phyloP scores from a whole-genome alignment of 345 rosid genomes.

The Gossypium raimondii region DNA sequence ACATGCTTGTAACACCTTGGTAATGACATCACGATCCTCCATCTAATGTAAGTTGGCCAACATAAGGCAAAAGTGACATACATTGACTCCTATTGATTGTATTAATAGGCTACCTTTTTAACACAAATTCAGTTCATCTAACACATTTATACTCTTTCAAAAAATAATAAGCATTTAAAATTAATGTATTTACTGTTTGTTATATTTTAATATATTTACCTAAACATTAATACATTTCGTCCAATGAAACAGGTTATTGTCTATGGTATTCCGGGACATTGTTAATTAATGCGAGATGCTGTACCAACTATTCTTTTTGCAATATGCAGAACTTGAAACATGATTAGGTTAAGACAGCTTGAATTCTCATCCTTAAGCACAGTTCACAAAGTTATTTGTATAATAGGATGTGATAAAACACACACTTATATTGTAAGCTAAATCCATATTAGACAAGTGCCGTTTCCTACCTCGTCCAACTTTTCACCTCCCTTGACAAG shows the following conservation, averaged over 20 bases:
- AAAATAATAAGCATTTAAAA: slow-evolving; percentile 1
- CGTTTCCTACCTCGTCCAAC: slow-evolving; percentile 64
- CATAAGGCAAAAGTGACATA: slow-evolving; percentile 1
- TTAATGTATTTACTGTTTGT: not conserved
- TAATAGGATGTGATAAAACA: not conserved
- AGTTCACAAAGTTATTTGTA: not conserved
- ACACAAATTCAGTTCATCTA: not conserved
- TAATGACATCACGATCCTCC: not conserved
- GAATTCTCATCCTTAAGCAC: not conserved
- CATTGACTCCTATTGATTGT: not conserved
- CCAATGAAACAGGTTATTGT: not conserved
- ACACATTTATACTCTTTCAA: not conserved
- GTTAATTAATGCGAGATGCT: not conserved
- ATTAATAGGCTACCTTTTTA: not conserved
- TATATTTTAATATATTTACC: not conserved
- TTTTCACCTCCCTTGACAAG: slow-evolving; percentile 80
- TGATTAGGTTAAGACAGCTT: not conserved
- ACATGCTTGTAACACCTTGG: not conserved
- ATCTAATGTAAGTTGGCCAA: not conserved
- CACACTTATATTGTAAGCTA: not conserved
- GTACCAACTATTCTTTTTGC: not conserved
- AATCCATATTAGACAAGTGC: slow-evolving; percentile 11
- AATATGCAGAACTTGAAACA: not conserved
- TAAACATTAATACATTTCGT: not conserved
- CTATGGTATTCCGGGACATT: not conserved